These are phyloP conservation scores for Acmispon strigosus DNA, from an alignment of 306 rosid genomes.

Conservation along the genomic window DNA sequence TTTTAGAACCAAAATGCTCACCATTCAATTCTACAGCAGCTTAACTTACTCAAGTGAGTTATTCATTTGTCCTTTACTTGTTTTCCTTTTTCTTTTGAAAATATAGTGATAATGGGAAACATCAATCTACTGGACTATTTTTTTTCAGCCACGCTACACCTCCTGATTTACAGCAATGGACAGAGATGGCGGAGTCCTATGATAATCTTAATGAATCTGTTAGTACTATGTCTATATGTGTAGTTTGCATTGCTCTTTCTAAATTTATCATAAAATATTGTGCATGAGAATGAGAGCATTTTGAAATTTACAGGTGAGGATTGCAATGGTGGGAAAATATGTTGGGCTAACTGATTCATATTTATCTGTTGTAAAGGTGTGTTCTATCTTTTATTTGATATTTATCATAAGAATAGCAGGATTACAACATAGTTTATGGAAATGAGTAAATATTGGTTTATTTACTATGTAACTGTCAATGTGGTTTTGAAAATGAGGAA, in stretches of 20 bases:
- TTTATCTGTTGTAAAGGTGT: slow-evolving; percentile 93
- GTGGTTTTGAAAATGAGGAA: slow-evolving; percentile 10
- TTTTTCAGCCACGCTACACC: slow-evolving; percentile 56
- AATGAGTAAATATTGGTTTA: not conserved
- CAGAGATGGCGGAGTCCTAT: slow-evolving; percentile 83
- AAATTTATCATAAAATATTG: slow-evolving; percentile 1
- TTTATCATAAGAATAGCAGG: slow-evolving; percentile 2
- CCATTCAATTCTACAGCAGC: slow-evolving; percentile 77
- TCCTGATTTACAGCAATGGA: slow-evolving; percentile 88
- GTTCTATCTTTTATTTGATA: slow-evolving; percentile 16
- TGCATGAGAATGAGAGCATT: slow-evolving; percentile 3
- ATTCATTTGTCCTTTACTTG: slow-evolving; percentile 1
- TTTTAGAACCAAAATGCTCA: slow-evolving; percentile 89
- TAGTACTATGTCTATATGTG: slow-evolving; percentile 33
- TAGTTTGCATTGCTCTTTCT: slow-evolving; percentile 11
- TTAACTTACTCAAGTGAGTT: slow-evolving; percentile 59
- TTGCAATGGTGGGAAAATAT: slow-evolving; percentile 98
- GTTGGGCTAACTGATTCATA: slow-evolving; percentile 96
- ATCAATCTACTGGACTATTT: slow-evolving; percentile 7
- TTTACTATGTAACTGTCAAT: not conserved
- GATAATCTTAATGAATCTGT: slow-evolving; percentile 81
- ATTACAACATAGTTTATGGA: not conserved
- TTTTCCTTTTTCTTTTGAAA: not conserved
- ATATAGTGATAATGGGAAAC: not conserved
- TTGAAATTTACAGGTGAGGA: slow-evolving; percentile 63